phyloP scores from a whole-genome alignment of 2,329 filamentous ascomycete species.

The Mariannaea elegans region DNA sequence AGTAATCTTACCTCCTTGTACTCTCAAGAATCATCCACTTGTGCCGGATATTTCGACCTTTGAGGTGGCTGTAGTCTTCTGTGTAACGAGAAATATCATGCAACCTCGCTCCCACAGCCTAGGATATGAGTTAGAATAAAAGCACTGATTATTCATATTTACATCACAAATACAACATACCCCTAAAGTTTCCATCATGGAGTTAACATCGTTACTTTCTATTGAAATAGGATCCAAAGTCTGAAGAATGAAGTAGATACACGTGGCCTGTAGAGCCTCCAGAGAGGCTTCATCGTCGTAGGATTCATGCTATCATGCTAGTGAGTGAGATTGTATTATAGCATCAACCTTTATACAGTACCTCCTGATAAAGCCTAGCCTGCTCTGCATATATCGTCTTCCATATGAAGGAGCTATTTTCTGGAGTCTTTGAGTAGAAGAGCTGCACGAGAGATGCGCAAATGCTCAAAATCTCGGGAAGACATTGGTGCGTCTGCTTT shows the following conservation, averaged over 20 bases:
- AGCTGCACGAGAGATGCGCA: slow-evolving; percentile 26
- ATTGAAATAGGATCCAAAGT: slow-evolving; percentile 17
- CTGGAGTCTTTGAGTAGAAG: slow-evolving; percentile 23
- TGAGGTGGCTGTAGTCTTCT: background rate
- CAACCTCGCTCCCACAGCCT: background rate
- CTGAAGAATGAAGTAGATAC: slow-evolving; percentile 23
- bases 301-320: background rate
- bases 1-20: slow-evolving; percentile 22
- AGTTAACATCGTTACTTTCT: slow-evolving; percentile 14
- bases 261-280: slow-evolving; percentile 17
- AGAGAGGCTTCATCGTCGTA: slow-evolving; percentile 4
- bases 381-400: slow-evolving; percentile 29
- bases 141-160: background rate
- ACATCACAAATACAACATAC: slow-evolving; percentile 18
- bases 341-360: background rate
- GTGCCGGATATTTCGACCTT: background rate
- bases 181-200: slow-evolving; percentile 6
- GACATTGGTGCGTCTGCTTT: slow-evolving; percentile 23
- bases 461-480: slow-evolving; percentile 24
- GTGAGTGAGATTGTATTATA: no score
- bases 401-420: slow-evolving; percentile 28
- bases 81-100: background rate
- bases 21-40: slow-evolving; percentile 25
- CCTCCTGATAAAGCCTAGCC: slow-evolving; percentile 17
- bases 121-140: background rate